Evolutionary conservation across 176 grass and related monocot species (phyloP).

Genomic region (Bolboschoenus planiculmis): DNA sequence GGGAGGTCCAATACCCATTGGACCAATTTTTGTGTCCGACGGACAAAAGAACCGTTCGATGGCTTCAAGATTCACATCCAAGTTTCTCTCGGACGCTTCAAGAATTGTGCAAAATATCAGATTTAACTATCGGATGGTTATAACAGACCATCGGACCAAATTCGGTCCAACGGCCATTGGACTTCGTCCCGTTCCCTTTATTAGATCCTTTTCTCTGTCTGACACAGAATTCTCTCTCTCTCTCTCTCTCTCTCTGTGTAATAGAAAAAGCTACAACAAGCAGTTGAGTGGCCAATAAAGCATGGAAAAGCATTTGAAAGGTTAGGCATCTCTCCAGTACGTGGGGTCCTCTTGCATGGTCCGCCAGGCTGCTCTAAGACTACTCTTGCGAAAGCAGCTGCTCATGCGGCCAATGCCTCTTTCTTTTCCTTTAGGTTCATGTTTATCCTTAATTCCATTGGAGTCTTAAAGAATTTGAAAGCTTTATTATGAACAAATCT

Average conservation of each 20-base stretch:
- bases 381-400: conserved; percentile 79
- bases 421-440: conserved; percentile 90
- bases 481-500: conserved; percentile 17
- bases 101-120: no score
- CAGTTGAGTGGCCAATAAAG: conserved; percentile 88
- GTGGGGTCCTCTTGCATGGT: conserved; percentile 79
- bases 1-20: no score
- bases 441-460: background rate
- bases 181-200: no score
- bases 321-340: conserved; percentile 77
- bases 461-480: conserved; percentile 5
- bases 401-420: conserved; percentile 76
- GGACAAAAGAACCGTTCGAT: no score
- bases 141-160: no score
- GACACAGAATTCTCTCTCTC: background rate
- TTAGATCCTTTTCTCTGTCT: background rate
- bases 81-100: no score
- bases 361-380: conserved; percentile 93
- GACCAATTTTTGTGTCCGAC: no score
- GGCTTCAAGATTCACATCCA: no score
- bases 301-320: conserved; percentile 61
- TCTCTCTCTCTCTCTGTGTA: no score
- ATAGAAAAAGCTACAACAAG: conserved; percentile 81
- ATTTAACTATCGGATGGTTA: no score
- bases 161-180: no score